Percentiles rank a stretch among this genome's conserved stretches.
These are phyloP conservation scores for Coemansia sp. DNA, from an alignment of 192 early-diverging fungal genomes.

Conservation along the genomic window DNA sequence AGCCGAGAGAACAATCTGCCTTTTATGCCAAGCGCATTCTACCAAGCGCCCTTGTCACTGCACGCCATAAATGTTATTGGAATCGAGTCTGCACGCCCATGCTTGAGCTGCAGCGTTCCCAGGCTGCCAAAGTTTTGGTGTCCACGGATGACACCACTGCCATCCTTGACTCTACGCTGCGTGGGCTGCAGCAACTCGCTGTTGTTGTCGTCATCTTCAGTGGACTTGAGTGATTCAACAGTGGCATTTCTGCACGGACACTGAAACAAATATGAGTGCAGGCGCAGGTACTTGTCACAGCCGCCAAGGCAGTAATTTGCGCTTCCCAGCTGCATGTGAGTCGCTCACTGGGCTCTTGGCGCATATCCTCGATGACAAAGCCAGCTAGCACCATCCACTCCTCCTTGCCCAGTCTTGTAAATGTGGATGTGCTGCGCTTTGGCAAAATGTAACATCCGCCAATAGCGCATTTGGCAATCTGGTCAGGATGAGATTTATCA, in stretches of 20 bases:
- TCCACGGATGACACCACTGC: slow-evolving; percentile 10
- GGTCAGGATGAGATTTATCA: slow-evolving; percentile 11
- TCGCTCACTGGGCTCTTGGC: background rate
- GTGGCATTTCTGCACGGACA: slow-evolving; percentile 48
- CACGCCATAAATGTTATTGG: slow-evolving; percentile 54
- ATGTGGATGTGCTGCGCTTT: slow-evolving; percentile 73
- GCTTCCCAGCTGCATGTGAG: background rate
- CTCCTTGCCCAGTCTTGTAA: slow-evolving; percentile 32
- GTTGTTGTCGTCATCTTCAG: background rate
- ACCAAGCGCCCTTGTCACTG: slow-evolving; percentile 91
- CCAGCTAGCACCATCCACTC: slow-evolving; percentile 91
- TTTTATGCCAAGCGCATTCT: slow-evolving; percentile 81
- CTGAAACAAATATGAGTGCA: slow-evolving; percentile 45
- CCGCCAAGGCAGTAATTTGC: background rate
- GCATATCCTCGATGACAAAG: slow-evolving; percentile 57
- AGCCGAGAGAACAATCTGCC: slow-evolving; percentile 70
- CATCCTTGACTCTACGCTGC: slow-evolving; percentile 2
- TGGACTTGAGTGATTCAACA: slow-evolving; percentile 6
- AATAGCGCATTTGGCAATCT: slow-evolving; percentile 58
- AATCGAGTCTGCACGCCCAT: slow-evolving; percentile 49
- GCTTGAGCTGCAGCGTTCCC: slow-evolving; percentile 33
- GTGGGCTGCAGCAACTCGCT: slow-evolving; percentile 1
- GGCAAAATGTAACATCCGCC: slow-evolving; percentile 61
- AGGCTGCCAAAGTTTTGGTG: slow-evolving; percentile 6
- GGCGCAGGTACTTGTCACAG: background rate